Base-by-base conservation (phyloP, 2,329 filamentous ascomycete species). In the Arthrinium phaeospermum region DNA sequence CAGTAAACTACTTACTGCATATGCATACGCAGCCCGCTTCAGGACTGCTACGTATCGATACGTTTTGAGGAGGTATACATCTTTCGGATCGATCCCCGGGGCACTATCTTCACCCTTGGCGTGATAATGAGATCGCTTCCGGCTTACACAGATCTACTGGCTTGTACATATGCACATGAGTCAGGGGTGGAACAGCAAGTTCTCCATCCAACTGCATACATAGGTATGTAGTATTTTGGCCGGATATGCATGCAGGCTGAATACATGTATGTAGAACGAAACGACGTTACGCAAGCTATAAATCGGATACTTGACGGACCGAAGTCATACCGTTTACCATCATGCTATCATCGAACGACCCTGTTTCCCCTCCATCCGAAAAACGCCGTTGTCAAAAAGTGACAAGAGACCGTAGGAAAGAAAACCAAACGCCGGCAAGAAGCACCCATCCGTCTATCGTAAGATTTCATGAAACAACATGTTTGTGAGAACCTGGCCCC, bases 381-480 rank as follows among this genome's bases (percentile, higher is more conserved):
- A n/a, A 64, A 64, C 57, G 57, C 57, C 57, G n/a, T n/a, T 64
- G 34, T 12, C 34, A 41, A 64, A 64, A 41, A 41, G 19, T 64
- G 30, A 64, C 34, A 34, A 14, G n/a, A n/a, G n/a, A 64, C 57
- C 30, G 19, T 37, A 57, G 41, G n/a, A 27, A 12, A 51, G n/a
- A 51, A 41, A 64, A n/a, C n/a, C n/a, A n/a, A 30, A 61, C 53
- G 53, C 53, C 53, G 53, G 7, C 30, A 61, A 37, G 51, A 57
- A 57, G 30, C 24, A 14, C 16, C 34, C 53, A 49, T 22, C 57
- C 34, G 41, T 64, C 57, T 19, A 64, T 64, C 57, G 30, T 64
- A 64, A 41, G 10, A 64, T 41, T 41, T 64, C 57, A 64, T 64
- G 30, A 64, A 64, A 41, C 10, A 64, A 41, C 34, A 41, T 64